These are phyloP conservation scores for Wickerhamomyces bovis DNA, from an alignment of 805 yeast genomes.

Conservation along the genomic window DNA sequence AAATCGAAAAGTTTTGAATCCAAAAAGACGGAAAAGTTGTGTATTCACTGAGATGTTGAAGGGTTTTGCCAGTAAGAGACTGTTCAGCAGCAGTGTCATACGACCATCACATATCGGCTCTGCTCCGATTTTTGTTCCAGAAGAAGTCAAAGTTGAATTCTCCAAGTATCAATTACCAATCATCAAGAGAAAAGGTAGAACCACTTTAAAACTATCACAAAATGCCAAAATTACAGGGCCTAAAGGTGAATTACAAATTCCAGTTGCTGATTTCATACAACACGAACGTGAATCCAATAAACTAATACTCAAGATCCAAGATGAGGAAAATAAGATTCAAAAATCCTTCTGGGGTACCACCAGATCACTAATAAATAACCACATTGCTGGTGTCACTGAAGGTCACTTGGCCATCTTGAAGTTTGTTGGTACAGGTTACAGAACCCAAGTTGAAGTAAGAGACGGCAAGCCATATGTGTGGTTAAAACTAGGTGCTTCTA, in stretches of 20 bases:
- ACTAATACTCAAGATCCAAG: conserved; percentile 50
- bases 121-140: conserved; percentile 62
- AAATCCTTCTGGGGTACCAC: conserved; percentile 94
- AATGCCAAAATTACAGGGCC: conserved; percentile 69
- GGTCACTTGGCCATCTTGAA: conserved; percentile 85
- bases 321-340: conserved; percentile 57
- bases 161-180: conserved; percentile 49
- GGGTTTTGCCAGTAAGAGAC: conserved; percentile 18
- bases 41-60: background rate
- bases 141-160: conserved; percentile 47
- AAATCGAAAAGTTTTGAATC: background rate
- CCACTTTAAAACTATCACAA: conserved; percentile 50
- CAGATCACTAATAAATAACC: conserved; percentile 71
- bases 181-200: conserved; percentile 60
- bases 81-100: conserved; percentile 28
- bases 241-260: conserved; percentile 56
- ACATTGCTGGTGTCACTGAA: conserved; percentile 82
- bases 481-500: conserved; percentile 85
- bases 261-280: conserved; percentile 67
- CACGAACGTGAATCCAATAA: conserved; percentile 34
- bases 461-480: conserved; percentile 49
- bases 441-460: conserved; percentile 67
- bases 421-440: conserved; percentile 95
- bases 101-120: conserved; percentile 70
- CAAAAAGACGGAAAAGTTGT: background rate